These are phyloP conservation scores for Yamadazyma phyllophila DNA, from an alignment of 805 yeast genomes.

Conservation along the genomic window DNA sequence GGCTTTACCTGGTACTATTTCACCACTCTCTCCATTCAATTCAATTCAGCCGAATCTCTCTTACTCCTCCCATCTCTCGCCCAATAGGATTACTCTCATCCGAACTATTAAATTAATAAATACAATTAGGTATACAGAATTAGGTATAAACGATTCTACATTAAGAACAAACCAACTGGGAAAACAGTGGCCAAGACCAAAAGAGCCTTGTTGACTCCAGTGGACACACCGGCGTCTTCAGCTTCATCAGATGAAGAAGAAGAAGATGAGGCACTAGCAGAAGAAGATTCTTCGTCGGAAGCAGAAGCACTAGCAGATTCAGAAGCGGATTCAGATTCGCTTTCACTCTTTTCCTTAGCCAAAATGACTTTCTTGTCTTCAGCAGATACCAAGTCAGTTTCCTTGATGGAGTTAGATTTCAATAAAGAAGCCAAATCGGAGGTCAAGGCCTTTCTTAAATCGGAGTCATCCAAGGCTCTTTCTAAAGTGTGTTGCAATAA, in stretches of 20 bases:
- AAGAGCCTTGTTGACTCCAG: neutral
- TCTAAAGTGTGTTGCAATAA: constrained; percentile 22
- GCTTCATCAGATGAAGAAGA: constrained; percentile 7
- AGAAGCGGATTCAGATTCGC: constrained; percentile 2
- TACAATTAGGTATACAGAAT: neutral
- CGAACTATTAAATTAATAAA: neutral
- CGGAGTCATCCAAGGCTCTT: constrained; percentile 22
- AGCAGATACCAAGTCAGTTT: constrained; percentile 14
- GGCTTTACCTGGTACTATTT: too few relatives aligned
- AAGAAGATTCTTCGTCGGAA: constrained; percentile 7
- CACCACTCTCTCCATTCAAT: too few relatives aligned
- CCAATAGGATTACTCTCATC: too few relatives aligned
- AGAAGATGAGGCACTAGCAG: constrained; percentile 8
- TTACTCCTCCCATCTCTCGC: too few relatives aligned
- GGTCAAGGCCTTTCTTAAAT: constrained; percentile 22
- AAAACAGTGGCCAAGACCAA: constrained; percentile 1
- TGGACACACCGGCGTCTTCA: neutral
- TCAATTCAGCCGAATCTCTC: too few relatives aligned
- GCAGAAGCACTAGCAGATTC: constrained; percentile 4
- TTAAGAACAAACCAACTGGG: constrained; percentile 6
- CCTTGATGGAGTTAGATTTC: constrained; percentile 14
- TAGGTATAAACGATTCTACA: neutral
- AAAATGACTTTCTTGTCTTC: constrained; percentile 8
- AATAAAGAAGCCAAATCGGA: constrained; percentile 21
- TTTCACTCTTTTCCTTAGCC: constrained; percentile 7